A percentile compares a stretch with the other conserved stretches of the same genome.
These are phyloP conservation scores for Aspergillus tamarii DNA, from an alignment of 2,329 filamentous ascomycete species.

Conservation along the genomic window DNA sequence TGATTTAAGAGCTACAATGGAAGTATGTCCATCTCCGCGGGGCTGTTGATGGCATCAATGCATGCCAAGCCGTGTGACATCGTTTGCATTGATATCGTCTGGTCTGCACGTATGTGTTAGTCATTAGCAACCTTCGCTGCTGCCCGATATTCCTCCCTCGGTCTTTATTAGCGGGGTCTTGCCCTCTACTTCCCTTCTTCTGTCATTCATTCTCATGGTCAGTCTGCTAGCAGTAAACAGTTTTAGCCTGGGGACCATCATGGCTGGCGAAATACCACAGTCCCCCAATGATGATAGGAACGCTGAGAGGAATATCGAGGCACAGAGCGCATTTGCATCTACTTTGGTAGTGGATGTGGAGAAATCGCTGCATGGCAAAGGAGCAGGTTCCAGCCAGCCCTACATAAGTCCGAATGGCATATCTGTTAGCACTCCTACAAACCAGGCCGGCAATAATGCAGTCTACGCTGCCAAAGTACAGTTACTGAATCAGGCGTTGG, in stretches of 20 bases:
- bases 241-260: background rate
- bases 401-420: background rate
- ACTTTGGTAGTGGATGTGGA: background rate
- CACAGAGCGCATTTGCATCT: background rate
- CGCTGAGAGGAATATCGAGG: background rate
- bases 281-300: background rate
- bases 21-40: background rate
- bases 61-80: background rate
- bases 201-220: background rate
- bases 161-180: background rate
- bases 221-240: background rate
- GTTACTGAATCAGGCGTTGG: slow-evolving; percentile 23
- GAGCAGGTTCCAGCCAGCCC: background rate
- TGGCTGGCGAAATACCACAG: background rate
- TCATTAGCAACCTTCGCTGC: background rate
- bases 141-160: background rate
- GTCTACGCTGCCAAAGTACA: slow-evolving; percentile 12
- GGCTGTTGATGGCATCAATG: background rate
- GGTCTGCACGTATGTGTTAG: background rate
- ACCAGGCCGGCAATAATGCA: background rate
- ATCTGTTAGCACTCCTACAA: background rate
- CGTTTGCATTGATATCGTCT: background rate
- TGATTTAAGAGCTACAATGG: background rate
- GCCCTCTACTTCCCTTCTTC: background rate
- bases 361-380: background rate